A percentile compares a stretch with the other conserved stretches of the same genome.
These are phyloP conservation scores for Carex myosuroides DNA, from an alignment of 176 grass and related monocot genomes.

Conservation along the genomic window DNA sequence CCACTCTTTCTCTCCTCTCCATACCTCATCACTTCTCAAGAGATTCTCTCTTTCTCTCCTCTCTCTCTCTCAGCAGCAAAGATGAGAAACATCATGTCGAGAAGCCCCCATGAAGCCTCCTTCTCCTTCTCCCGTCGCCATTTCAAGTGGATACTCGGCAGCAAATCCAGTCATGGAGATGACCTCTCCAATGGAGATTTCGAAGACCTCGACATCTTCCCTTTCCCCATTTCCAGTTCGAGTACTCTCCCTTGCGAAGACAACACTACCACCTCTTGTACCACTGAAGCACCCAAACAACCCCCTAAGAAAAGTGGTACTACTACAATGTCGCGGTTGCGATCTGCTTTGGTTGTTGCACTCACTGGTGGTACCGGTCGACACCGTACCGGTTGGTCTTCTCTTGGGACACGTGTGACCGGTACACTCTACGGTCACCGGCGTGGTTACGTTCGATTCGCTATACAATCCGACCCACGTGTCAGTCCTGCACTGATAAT, in stretches of 20 bases:
- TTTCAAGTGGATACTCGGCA: slow-evolving; percentile 76
- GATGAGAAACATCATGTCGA: slow-evolving; percentile 86
- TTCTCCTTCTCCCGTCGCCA: slow-evolving; percentile 88
- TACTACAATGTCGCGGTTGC: slow-evolving; percentile 37
- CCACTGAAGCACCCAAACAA: slow-evolving; percentile 1
- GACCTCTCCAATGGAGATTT: slow-evolving; percentile 24
- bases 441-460: slow-evolving; percentile 65
- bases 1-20: slow-evolving; percentile 10
- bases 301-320: slow-evolving; percentile 21
- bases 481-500: slow-evolving; percentile 59
- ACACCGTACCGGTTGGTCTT: slow-evolving; percentile 37
- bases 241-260: slow-evolving; percentile 43
- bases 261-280: slow-evolving; percentile 30
- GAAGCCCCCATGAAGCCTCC: slow-evolving; percentile 66
- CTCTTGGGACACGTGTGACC: slow-evolving; percentile 53
- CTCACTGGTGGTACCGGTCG: slow-evolving; percentile 41
- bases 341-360: slow-evolving; percentile 37
- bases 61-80: neutral
- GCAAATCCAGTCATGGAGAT: slow-evolving; percentile 47
- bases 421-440: slow-evolving; percentile 80
- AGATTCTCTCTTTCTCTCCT: slow-evolving; percentile 1
- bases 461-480: slow-evolving; percentile 71
- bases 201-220: slow-evolving; percentile 39
- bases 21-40: slow-evolving; percentile 2
- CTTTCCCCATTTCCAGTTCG: slow-evolving; percentile 42